Conservation (phyloP, 2,329 filamentous ascomycete genomes). For the Aureobasidium pullulans region DNA sequence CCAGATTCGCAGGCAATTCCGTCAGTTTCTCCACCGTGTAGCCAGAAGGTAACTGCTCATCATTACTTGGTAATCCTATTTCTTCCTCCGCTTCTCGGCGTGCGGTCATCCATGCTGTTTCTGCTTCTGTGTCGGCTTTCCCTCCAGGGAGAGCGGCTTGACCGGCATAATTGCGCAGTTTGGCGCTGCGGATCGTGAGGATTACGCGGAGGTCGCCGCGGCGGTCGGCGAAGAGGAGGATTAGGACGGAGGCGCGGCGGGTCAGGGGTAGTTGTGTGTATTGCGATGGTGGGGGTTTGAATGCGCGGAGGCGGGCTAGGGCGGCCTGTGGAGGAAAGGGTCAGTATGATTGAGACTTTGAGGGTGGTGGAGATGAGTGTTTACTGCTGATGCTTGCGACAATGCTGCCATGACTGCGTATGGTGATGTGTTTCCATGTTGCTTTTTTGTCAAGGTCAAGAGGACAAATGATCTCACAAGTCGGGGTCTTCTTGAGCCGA, state of each 20-base stretch:
- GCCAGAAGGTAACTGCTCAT: conserved; percentile 61
- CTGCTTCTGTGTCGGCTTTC: conserved; percentile 47
- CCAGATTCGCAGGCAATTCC: conserved; percentile 58
- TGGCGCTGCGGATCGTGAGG: conserved; percentile 54
- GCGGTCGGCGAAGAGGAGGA: conserved; percentile 80
- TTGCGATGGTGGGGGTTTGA: conserved; percentile 49
- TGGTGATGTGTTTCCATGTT: not conserved
- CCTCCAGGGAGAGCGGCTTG: conserved; percentile 81
- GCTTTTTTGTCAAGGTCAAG: not conserved
- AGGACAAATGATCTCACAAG: not conserved
- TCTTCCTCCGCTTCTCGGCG: conserved; percentile 88
- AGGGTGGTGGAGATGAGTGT: not conserved
- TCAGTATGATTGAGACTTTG: not conserved
- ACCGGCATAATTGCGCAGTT: conserved; percentile 60
- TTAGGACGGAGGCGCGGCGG: conserved; percentile 75
- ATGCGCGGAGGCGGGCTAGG: conserved; percentile 49
- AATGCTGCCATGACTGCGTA: conserved; percentile 15
- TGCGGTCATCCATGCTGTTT: conserved; percentile 68
- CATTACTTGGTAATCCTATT: conserved; percentile 74
- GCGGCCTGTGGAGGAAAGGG: conserved; percentile 28
- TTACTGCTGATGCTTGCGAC: conserved; percentile 16
- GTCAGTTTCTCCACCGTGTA: conserved; percentile 86
- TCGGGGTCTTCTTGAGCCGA: not conserved
- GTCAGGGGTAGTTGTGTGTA: conserved; percentile 51
- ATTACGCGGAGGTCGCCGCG: conserved; percentile 67